phyloP scores from a whole-genome alignment of 2,329 filamentous ascomycete genomes.

The Pyrenophora teres region DNA sequence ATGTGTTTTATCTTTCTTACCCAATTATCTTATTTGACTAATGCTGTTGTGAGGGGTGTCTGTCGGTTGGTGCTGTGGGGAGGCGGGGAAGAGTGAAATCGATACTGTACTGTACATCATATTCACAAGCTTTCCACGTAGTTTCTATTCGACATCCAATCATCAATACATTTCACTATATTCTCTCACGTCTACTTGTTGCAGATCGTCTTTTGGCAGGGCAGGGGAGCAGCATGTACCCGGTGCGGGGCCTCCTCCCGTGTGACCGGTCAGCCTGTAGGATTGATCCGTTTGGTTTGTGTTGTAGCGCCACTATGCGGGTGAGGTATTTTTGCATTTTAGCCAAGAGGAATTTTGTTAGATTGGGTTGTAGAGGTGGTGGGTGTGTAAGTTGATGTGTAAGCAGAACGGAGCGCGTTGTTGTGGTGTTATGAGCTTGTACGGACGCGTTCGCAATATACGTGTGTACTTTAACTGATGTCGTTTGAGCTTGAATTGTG shows the following conservation, averaged over 20 bases:
- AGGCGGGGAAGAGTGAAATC: slow-evolving; percentile 16
- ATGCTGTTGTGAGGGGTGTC: slow-evolving; percentile 20
- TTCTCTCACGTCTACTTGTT: background rate
- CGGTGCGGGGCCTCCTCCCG: slow-evolving; percentile 6
- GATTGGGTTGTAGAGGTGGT: slow-evolving; percentile 6
- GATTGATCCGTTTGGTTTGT: background rate
- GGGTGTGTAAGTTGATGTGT: slow-evolving; percentile 12
- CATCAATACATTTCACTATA: slow-evolving; percentile 9
- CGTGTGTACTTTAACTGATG: too few relatives aligned
- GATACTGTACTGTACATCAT: background rate
- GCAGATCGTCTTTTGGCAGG: background rate
- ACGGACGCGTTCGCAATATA: too few relatives aligned
- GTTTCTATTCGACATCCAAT: slow-evolving; percentile 25
- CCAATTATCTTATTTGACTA: slow-evolving; percentile 22
- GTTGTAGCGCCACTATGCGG: slow-evolving; percentile 25
- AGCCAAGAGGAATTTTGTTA: slow-evolving; percentile 10
- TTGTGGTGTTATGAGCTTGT: background rate
- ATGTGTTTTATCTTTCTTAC: slow-evolving; percentile 17
- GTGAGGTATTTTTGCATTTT: slow-evolving; percentile 39
- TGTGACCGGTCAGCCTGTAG: slow-evolving; percentile 12
- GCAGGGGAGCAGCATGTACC: background rate
- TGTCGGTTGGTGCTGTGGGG: background rate
- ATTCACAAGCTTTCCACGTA: background rate
- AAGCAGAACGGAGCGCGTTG: background rate
- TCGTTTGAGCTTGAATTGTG: too few relatives aligned